These are phyloP conservation scores for Pilasporangium apinafurcum DNA, from an alignment of 352 stramenopile genomes.

Conservation along the genomic window DNA sequence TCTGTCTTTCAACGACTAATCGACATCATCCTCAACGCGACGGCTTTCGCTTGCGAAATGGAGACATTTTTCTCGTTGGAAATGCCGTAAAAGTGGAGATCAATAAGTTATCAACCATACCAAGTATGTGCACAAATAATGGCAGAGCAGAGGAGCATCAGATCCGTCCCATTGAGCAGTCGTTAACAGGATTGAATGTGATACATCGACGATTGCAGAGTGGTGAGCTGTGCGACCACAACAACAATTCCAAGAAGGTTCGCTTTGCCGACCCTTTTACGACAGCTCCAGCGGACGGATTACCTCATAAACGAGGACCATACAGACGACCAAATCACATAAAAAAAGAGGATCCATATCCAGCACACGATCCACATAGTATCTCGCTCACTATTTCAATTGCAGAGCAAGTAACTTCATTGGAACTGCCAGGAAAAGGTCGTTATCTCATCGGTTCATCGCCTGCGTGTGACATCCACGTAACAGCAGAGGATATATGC, in stretches of 20 bases:
- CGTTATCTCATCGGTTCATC: slow-evolving; percentile 55
- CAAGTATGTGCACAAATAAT: not conserved
- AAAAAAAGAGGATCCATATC: slow-evolving; percentile 17
- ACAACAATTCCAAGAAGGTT: slow-evolving; percentile 6
- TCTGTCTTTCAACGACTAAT: slow-evolving; percentile 68
- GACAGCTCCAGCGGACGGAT: slow-evolving; percentile 28
- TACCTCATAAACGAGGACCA: slow-evolving; percentile 46
- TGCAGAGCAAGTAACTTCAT: slow-evolving; percentile 9
- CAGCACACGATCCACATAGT: slow-evolving; percentile 2
- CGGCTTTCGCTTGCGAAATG: slow-evolving; percentile 45
- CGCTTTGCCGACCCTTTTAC: slow-evolving; percentile 20
- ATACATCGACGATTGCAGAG: no score
- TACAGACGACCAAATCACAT: no score
- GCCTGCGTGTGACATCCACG: slow-evolving; percentile 42
- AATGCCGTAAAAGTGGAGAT: slow-evolving; percentile 11
- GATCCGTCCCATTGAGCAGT: not conserved
- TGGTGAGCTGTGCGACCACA: not conserved
- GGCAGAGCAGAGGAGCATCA: not conserved
- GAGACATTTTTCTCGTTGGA: slow-evolving; percentile 46
- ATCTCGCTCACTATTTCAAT: slow-evolving; percentile 3
- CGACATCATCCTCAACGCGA: slow-evolving; percentile 65
- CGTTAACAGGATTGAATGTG: not conserved
- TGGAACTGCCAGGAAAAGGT: slow-evolving; percentile 10
- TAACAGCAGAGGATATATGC: slow-evolving; percentile 34
- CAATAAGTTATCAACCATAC: slow-evolving; percentile 13